Base-by-base conservation (phyloP, 495 filamentous ascomycete species). In the Hypoxylon subgilvum region DNA sequence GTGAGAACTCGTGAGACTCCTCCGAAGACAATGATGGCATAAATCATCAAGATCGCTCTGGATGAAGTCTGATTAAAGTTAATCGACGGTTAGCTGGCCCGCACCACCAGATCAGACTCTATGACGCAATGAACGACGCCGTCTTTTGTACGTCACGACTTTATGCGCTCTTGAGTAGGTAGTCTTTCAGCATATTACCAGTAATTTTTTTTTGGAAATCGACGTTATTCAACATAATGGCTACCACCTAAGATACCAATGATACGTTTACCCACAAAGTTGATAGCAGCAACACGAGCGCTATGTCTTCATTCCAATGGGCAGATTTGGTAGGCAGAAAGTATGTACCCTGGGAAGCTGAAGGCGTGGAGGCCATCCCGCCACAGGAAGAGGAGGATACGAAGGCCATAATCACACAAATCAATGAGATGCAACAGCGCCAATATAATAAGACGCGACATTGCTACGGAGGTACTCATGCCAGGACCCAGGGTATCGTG, bases 351-450 rank as follows among this genome's bases (percentile, higher is more conserved):
- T 78, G 72, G 76, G 67, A 80, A 51, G 66, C 72, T 10, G 58
- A 63, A 28, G 72, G 74, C 14, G 76, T 80, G 6, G 75, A 81
- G 58, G 70, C 63, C 47, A 66, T 77, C 3, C 76, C 71, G 12
- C 65, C 68, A 1, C 65, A 65, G 36, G 78, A 81, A 40, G 57
- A 71, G 7, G 76, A 78, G 48, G 67, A 78, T 44, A 80, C 79
- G 45, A 63, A 79, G 52, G 73, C 71, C 6, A 72, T 77, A 18
- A 75, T 77, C 48, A 70, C 75, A 23, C 64, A 72, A 66, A 75
- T 81, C 72, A 76, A 81, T 52, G 48, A 60, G n/a, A 73, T 78
- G 31, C 79, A 82, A 48, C 74, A 67, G 56, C 67, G 71, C 6
- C 72, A 77, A 54, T 82, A 69, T 51, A 80, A 81, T 60, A 69